Evolutionary conservation across 192 early-diverging fungal genomes (phyloP), one percentile per base, ranked within the genome.

Genomic region (Haplosporangium gracile): DNA sequence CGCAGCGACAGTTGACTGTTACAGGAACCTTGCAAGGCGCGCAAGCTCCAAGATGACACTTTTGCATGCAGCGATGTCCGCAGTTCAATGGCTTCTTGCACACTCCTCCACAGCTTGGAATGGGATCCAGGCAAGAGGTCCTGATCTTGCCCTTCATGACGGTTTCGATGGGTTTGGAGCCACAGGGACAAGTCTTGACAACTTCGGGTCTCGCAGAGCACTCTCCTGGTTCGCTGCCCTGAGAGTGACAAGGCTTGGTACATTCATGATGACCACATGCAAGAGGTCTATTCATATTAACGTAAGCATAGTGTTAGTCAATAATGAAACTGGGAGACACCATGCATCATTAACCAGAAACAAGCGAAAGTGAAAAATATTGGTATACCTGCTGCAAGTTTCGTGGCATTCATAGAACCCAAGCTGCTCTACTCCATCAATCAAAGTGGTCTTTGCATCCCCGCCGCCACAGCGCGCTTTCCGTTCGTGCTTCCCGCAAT

Each of bases 31-130:
- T 75, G 71, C 96, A 96, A 49, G 94, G 93, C 34, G 89, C 77
- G 75, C 96, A 96, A 15, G 90, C 83, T 5, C 94, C 94, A 0
- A 83, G 70, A 83, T 96, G 95, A 68, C 95, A 95, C 34, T 82
- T 77, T 29, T 90, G 82, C 38, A 82, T 80, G 80, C 94, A 96
- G 1, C 81, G 70, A 75, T 96, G 95, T 32, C 88, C 88, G 82
- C 95, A 96, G 45, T 91, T 81, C 32, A 95, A 81, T 11, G 81
- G 76, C 71, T 92, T 92, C 55, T 81, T 85, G 82, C 95, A 96
- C 38, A 91, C 89, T 22, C 87, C 83, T 2, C 88, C 91, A 84
- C 95, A 96, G 32, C 90, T 89, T 10, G 94, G 92, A 38, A 94
- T 88, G 26, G 91, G 88, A 22, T 94, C 93, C 15, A 72, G 87